phyloP scores from a whole-genome alignment of 1,284 basidiomycete species.

The Ceratobasidium sp. region DNA sequence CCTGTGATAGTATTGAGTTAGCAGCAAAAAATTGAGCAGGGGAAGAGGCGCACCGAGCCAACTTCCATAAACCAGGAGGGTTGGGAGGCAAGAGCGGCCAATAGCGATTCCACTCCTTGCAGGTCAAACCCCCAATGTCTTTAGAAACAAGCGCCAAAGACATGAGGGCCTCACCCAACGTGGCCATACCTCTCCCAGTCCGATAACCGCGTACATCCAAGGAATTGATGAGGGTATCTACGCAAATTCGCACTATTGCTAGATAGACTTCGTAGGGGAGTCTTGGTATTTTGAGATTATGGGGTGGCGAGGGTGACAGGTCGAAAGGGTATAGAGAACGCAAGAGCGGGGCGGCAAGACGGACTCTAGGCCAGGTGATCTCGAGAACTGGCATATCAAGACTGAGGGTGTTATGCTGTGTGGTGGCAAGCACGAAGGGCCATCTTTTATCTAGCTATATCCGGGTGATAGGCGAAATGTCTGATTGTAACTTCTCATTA shows the following conservation, averaged over 20 bases:
- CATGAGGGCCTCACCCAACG: neutral
- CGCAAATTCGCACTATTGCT: neutral
- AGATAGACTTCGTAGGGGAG: neutral
- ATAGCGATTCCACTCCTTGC: neutral
- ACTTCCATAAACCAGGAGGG: neutral
- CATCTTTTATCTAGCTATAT: no score
- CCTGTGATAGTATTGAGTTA: neutral
- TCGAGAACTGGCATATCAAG: neutral
- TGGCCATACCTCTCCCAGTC: neutral
- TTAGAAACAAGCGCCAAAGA: neutral
- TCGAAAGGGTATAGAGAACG: neutral
- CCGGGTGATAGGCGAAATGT: no score
- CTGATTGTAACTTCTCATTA: no score
- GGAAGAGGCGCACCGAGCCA: neutral
- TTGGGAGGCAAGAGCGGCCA: neutral
- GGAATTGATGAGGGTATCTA: neutral
- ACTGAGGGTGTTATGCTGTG: neutral
- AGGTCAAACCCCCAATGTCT: neutral
- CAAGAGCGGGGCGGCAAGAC: neutral
- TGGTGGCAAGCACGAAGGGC: no score
- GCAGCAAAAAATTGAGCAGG: no score
- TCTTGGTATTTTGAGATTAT: neutral
- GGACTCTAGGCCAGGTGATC: no score
- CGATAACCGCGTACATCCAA: neutral
- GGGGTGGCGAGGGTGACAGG: neutral